phyloP scores from a whole-genome alignment of 2,329 filamentous ascomycete genomes.

The Fusarium multiceps region DNA sequence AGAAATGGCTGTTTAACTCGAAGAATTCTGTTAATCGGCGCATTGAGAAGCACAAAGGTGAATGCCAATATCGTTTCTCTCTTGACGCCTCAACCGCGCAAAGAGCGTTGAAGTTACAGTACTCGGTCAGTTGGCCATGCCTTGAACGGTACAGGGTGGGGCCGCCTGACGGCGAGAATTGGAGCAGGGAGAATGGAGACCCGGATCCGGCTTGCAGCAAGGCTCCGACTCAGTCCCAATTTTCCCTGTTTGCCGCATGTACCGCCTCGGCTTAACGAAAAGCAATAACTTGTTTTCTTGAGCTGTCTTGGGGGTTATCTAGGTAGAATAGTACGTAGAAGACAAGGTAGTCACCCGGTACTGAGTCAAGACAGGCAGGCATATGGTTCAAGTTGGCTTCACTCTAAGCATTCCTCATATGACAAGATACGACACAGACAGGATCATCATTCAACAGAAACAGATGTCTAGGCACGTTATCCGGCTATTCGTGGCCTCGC shows the following conservation, averaged over 20 bases:
- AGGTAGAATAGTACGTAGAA: background rate
- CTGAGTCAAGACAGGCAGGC: background rate
- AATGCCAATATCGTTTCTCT: background rate
- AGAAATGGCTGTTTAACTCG: background rate
- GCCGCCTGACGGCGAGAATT: slow-evolving; percentile 33
- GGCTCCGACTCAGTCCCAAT: slow-evolving; percentile 7
- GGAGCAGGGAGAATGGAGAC: slow-evolving; percentile 9
- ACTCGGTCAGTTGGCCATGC: background rate
- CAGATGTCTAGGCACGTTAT: background rate
- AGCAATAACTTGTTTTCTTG: background rate
- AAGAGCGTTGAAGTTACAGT: background rate
- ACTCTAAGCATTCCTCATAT: background rate
- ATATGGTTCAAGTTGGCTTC: no score
- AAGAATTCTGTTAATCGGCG: background rate
- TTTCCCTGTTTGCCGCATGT: slow-evolving; percentile 3
- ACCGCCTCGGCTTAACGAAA: background rate
- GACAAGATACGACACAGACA: background rate
- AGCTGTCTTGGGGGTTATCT: background rate
- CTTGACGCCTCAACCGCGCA: slow-evolving; percentile 15
- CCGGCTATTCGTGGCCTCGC: background rate
- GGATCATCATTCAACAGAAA: background rate
- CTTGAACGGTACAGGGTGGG: slow-evolving; percentile 18
- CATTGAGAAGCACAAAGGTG: background rate
- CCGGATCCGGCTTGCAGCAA: slow-evolving; percentile 29
- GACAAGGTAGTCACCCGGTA: background rate